Evolutionary conservation across 306 rosid genomes (phyloP).

Genomic region (Castanea sativa): DNA sequence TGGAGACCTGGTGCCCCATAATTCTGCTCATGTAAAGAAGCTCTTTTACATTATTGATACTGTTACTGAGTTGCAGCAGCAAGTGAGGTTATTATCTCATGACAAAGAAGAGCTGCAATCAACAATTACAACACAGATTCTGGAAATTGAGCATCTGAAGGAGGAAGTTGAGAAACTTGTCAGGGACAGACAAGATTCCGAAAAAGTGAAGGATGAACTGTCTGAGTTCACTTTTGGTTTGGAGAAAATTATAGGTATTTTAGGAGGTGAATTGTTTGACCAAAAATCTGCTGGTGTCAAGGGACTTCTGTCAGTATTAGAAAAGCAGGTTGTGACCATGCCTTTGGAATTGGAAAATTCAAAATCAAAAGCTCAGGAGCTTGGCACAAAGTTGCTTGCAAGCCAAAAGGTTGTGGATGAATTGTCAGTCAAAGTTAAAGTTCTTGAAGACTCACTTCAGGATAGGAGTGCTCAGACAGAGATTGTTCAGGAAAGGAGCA

Average conservation of each 20-base stretch:
- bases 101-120: conserved; percentile 69
- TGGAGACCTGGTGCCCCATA: conserved; percentile 39
- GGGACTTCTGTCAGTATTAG: conserved; percentile 59
- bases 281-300: conserved; percentile 45
- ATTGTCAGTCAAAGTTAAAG: conserved; percentile 58
- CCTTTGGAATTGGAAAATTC: conserved; percentile 66
- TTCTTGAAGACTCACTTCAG: conserved; percentile 64
- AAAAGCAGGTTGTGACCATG: conserved; percentile 51
- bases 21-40: conserved; percentile 56
- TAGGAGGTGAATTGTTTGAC: conserved; percentile 53
- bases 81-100: conserved; percentile 43
- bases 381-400: conserved; percentile 55
- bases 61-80: conserved; percentile 46
- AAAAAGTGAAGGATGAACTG: conserved; percentile 59
- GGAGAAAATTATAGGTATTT: conserved; percentile 53
- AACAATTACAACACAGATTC: conserved; percentile 41
- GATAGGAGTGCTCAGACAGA: conserved; percentile 53
- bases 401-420: conserved; percentile 79
- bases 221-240: conserved; percentile 47
- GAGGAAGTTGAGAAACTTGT: conserved; percentile 52
- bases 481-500: conserved; percentile 74
- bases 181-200: conserved; percentile 49
- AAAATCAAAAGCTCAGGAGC: conserved; percentile 69
- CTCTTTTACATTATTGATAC: conserved; percentile 64
- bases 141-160: conserved; percentile 58